phyloP scores from a whole-genome alignment of 129 eudicot genomes.

The Smallanthus sonchifolius region DNA sequence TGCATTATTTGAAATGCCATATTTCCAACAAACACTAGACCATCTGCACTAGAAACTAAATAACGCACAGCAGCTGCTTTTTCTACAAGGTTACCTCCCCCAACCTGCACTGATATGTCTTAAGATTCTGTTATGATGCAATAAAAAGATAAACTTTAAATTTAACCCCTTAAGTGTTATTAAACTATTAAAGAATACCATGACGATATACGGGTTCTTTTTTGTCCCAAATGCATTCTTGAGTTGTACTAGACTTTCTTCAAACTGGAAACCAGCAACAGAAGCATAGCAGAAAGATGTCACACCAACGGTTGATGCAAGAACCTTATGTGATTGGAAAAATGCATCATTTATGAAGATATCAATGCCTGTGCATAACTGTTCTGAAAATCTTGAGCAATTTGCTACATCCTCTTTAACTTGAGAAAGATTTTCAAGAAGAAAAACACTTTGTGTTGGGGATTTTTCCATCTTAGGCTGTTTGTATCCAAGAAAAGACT shows the following conservation, averaged over 20 bases:
- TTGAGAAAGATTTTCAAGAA: constrained; percentile 59
- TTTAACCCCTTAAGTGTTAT: not conserved
- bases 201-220: constrained; percentile 52
- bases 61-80: constrained; percentile 59
- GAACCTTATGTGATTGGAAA: constrained; percentile 69
- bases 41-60: constrained; percentile 64
- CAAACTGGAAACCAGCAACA: constrained; percentile 83
- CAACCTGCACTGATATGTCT: constrained; percentile 47
- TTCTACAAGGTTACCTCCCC: constrained; percentile 67
- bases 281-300: constrained; percentile 57
- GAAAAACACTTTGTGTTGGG: constrained; percentile 29
- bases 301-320: constrained; percentile 88
- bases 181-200: constrained; percentile 41
- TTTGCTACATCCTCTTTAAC: constrained; percentile 63
- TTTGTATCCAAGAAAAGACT: constrained; percentile 18
- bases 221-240: constrained; percentile 39
- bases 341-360: constrained; percentile 76
- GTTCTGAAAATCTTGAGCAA: constrained; percentile 49
- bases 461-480: constrained; percentile 24
- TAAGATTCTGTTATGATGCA: not conserved
- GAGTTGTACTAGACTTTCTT: constrained; percentile 52
- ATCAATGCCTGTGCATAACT: constrained; percentile 66
- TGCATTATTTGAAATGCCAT: constrained; percentile 91
- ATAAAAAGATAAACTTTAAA: not conserved
- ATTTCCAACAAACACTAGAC: constrained; percentile 69